These are phyloP conservation scores for Citrus trifoliata DNA, from an alignment of 345 rosid species.

Conservation along the genomic window DNA sequence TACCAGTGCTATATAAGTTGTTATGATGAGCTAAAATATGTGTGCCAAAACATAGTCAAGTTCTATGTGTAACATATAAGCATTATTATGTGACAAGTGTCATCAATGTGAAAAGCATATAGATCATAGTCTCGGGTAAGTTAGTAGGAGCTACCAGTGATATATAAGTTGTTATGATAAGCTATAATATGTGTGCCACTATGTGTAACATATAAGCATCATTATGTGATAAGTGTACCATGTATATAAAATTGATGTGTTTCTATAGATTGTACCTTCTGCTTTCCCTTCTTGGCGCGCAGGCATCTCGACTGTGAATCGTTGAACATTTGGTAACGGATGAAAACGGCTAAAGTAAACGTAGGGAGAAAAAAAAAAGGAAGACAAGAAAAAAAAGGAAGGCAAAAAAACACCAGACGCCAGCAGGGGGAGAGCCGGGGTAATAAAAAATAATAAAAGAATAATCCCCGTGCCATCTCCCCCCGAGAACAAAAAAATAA, in stretches of 20 bases:
- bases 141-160: no score
- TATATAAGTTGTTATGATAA: no score
- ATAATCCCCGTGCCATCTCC: constrained; percentile 41
- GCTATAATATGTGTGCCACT: no score
- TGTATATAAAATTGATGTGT: not conserved
- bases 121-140: no score
- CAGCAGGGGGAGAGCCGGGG: constrained; percentile 42
- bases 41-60: no score
- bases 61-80: no score
- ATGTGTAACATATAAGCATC: not conserved
- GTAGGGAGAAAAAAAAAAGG: no score
- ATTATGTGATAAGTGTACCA: no score
- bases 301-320: not conserved
- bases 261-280: not conserved
- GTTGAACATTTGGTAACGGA: not conserved
- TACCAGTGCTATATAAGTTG: no score
- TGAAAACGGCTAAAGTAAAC: no score
- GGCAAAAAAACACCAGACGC: not conserved
- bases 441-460: not conserved
- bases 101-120: no score
- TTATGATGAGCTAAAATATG: no score
- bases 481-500: constrained; percentile 18
- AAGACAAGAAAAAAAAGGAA: not conserved
- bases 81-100: not conserved
- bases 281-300: not conserved